Conservation (phyloP, 495 filamentous ascomycete genomes). For the Podospora bellae-mahoneyi region DNA sequence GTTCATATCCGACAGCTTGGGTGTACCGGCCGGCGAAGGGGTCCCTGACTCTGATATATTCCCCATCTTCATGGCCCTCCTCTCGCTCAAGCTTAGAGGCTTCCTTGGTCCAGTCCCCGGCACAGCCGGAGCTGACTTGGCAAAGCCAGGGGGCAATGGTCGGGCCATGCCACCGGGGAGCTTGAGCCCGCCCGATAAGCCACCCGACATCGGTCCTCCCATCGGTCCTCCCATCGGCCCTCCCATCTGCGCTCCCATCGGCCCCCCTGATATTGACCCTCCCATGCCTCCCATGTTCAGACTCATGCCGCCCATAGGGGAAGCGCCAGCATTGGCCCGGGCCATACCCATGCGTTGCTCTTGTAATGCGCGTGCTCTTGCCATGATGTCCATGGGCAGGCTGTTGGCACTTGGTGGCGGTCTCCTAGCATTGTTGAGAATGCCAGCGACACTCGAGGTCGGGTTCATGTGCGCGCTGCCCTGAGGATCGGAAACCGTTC, state of each 20-base stretch:
- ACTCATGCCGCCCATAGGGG: slow-evolving; percentile 12
- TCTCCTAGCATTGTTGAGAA: slow-evolving; percentile 59
- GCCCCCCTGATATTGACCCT: slow-evolving; percentile 2
- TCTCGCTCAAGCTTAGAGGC: slow-evolving; percentile 36
- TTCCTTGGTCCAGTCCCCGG: slow-evolving; percentile 26
- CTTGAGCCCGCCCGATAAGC: slow-evolving; percentile 36
- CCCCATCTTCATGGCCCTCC: slow-evolving; percentile 44
- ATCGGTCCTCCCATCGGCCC: slow-evolving; percentile 18
- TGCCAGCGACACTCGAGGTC: slow-evolving; percentile 77
- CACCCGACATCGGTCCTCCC: not conserved
- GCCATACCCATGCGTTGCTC: slow-evolving; percentile 36
- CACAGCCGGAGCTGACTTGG: slow-evolving; percentile 47
- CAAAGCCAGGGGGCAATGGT: slow-evolving; percentile 42
- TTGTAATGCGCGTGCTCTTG: slow-evolving; percentile 64
- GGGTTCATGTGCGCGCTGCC: slow-evolving; percentile 56
- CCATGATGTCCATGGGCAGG: slow-evolving; percentile 75
- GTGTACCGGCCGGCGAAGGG: slow-evolving; percentile 28
- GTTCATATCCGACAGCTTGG: slow-evolving; percentile 33
- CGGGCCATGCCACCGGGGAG: slow-evolving; percentile 42
- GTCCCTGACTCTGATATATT: slow-evolving; percentile 30
- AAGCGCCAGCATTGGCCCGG: not conserved
- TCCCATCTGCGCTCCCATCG: slow-evolving; percentile 8
- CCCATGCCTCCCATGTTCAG: slow-evolving; percentile 16
- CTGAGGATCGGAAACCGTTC: slow-evolving; percentile 55
- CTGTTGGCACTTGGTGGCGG: slow-evolving; percentile 44